Percentiles rank a stretch among this genome's conserved stretches.
Evolutionary conservation across 2,329 filamentous ascomycete genomes (phyloP).

Genomic region (Fusarium papillatum): DNA sequence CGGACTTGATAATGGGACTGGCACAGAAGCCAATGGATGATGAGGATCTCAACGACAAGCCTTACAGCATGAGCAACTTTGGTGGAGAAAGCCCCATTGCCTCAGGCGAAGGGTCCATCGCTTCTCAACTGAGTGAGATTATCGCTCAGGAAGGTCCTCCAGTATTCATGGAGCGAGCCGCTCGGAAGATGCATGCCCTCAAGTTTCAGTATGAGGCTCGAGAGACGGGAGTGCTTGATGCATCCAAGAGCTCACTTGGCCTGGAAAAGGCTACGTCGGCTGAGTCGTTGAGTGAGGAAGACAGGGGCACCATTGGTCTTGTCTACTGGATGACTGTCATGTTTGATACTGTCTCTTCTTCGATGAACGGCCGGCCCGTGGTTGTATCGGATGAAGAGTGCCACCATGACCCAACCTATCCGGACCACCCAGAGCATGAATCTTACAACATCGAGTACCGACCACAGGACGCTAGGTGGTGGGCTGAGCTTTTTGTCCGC

Average conservation of each 20-base stretch:
- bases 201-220: constrained; percentile 51
- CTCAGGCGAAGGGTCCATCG: constrained; percentile 39
- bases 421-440: constrained; percentile 35
- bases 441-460: constrained; percentile 36
- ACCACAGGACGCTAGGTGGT: constrained; percentile 47
- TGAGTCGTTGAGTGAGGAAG: constrained; percentile 45
- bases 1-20: constrained; percentile 56
- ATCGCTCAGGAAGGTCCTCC: constrained; percentile 46
- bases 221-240: constrained; percentile 43
- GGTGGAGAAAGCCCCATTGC: constrained; percentile 35
- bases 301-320: constrained; percentile 63
- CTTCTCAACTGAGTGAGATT: constrained; percentile 49
- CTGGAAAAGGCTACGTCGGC: constrained; percentile 38
- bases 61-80: constrained; percentile 31
- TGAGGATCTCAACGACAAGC: constrained; percentile 32
- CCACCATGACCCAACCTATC: constrained; percentile 50
- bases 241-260: constrained; percentile 41
- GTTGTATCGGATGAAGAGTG: constrained; percentile 57
- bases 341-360: constrained; percentile 70
- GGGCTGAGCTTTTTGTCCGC: constrained; percentile 51
- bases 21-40: constrained; percentile 52
- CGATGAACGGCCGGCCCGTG: constrained; percentile 59
- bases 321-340: constrained; percentile 72
- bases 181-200: constrained; percentile 54
- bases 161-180: constrained; percentile 51